A percentile compares a stretch with the other conserved stretches of the same genome.
These are phyloP conservation scores for Phellinidium pouzarii DNA, from an alignment of 1,284 basidiomycete genomes.

Conservation along the genomic window DNA sequence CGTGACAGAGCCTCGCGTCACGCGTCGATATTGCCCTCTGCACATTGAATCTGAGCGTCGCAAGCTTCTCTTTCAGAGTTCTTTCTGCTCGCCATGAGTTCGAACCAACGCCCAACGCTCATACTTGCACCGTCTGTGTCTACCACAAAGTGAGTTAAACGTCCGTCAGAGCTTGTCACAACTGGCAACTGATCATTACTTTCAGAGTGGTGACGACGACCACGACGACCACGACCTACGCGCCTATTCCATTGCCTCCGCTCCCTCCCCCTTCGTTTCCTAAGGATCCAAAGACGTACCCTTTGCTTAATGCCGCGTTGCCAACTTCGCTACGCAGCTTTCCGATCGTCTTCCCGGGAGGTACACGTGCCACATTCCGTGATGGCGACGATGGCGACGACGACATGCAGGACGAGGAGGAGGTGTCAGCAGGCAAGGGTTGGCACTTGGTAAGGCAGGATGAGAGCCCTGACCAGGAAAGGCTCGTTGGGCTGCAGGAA, in stretches of 20 bases:
- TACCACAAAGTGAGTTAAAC: constrained; percentile 19
- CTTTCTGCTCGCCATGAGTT: constrained; percentile 17
- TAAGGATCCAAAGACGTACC: constrained; percentile 73
- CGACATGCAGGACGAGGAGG: constrained; percentile 66
- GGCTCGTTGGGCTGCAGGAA: constrained; percentile 59
- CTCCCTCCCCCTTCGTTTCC: constrained; percentile 61
- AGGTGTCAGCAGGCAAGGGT: constrained; percentile 54
- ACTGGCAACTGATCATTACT: constrained; percentile 10
- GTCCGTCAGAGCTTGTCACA: constrained; percentile 7
- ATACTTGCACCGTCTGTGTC: constrained; percentile 18
- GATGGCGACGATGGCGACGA: constrained; percentile 57
- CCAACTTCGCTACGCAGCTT: constrained; percentile 66
- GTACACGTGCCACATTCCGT: constrained; percentile 67
- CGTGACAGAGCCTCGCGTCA: not conserved
- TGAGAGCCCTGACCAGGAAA: constrained; percentile 42
- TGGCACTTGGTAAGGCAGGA: constrained; percentile 70
- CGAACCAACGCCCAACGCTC: constrained; percentile 16
- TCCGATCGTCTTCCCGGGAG: constrained; percentile 71
- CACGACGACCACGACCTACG: constrained; percentile 77
- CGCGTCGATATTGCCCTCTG: not conserved
- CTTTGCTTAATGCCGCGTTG: constrained; percentile 61
- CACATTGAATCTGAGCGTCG: not conserved
- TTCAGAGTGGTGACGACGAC: constrained; percentile 77
- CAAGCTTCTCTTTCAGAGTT: not conserved
- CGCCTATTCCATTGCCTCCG: constrained; percentile 69